Base-by-base conservation (phyloP, 176 grass and related monocot species). In the Carex parvula region DNA sequence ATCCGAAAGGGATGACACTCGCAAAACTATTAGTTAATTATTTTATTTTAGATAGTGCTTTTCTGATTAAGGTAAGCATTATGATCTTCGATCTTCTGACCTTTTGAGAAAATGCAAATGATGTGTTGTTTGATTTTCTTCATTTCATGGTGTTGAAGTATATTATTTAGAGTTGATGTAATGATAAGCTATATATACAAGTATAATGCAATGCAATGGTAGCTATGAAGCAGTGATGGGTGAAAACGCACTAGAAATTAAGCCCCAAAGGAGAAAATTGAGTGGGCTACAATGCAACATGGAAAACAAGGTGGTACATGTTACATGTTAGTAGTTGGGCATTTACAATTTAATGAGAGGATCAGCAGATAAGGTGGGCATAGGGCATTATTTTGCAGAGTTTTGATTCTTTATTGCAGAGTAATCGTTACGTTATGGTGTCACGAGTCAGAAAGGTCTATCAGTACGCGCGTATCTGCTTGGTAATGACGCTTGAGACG, bases 261-360 rank as follows among this genome's bases (percentile, higher is more conserved):
- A 48, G 35, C 79, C 20, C 50, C 50, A 8, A 75, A 53, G 11
- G 50, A 16, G 18, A 53, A 82, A 4, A 4, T 63, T 44, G 35
- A 65, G 80, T 83, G 33, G 11, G 15, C n/a, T n/a, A n/a, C n/a
- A n/a, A n/a, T 81, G 32, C 48, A 63, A 9, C 13, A 35, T 42
- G 4, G 42, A 22, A 68, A 83, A 50, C 24, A 83, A 26, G 32
- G 79, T 77, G 79, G 78, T 82, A 82, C 80, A 50, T 26, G n/a
- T n/a, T n/a, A n/a, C n/a, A n/a, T 26, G 2, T 41, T 81, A 81
- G 79, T 64, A 81, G 79, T 81, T 81, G 58, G 60, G 8, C 53
- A 82, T 46, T 26, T 26, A 26, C 26, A 1, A 26, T 26, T 44
- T 82, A 82, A 65, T 22, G 35, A 29, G 61, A 48, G 8, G 69